Base-by-base conservation (phyloP, 805 yeast genomes). In the Hanseniaspora mollemarum region DNA sequence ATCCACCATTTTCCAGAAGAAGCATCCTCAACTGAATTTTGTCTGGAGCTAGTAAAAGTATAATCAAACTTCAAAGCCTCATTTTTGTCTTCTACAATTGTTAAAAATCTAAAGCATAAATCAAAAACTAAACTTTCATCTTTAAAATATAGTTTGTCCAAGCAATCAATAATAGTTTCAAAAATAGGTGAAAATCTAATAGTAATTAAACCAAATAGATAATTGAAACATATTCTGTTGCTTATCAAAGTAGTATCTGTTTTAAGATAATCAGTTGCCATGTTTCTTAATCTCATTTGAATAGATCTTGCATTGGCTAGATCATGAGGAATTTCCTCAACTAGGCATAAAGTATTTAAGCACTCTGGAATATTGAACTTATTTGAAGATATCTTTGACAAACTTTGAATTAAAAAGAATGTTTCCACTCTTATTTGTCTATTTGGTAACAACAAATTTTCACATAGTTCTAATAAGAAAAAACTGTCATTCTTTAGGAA, bases 171-270 rank as follows among this genome's bases (percentile, higher is more conserved):
- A 1, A 83, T 83, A 4, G 83, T 87, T 18, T 76, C 74, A 95
- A 95, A 87, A 13, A 83, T 73, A 0, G 97, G 97, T 51, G 86
- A 83, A 57, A 90, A 87, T 53, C 77, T 75, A 31, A 80, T 79
- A 3, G 86, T 71, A 39, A 88, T 65, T 54, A 83, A 71, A 31
- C 97, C 97, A 56, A 83, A 73, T 35, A 78, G 50, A 57, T 72
- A 78, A 21, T 69, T 71, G 35, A 75, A 68, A 29, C 76, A 70
- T 38, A 56, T 65, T 49, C 54, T 54, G 43, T 54, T 59, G 1
- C 57, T 46, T 28, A 56, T 51, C 12, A 28, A 35, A 53, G 55
- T 64, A 10, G 56, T 56, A 25, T 66, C 67, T 3, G 61, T 54
- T 15, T 62, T 59, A 38, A 65, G 59, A 59, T 66, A 79, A 3